Conservation (phyloP, 352 stramenopile species). For the Phytophthora podocarpi region DNA sequence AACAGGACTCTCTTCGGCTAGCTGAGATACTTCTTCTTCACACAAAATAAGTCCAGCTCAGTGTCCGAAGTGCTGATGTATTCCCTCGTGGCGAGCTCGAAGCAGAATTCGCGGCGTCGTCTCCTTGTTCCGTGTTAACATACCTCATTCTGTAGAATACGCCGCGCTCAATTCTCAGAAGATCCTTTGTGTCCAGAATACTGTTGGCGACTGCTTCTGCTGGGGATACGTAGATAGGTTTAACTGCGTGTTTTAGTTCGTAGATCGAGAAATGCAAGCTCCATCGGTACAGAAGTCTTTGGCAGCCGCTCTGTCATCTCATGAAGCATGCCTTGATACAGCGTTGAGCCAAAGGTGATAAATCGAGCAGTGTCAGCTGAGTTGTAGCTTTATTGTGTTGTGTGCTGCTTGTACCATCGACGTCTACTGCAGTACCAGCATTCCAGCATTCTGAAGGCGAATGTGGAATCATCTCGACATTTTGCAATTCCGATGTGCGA, state of each 20-base stretch:
- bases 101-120: neutral
- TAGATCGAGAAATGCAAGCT: neutral
- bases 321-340: neutral
- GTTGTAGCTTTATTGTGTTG: no score
- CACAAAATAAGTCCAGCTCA: neutral
- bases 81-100: neutral
- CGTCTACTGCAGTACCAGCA: no score
- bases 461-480: no score
- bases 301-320: neutral
- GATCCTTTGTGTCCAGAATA: neutral
- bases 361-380: neutral
- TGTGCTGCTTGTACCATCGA: no score
- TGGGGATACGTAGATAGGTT: neutral
- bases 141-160: neutral
- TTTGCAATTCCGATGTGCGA: no score
- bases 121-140: neutral
- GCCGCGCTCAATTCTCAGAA: neutral
- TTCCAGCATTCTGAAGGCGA: no score
- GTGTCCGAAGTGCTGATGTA: conserved; percentile 3
- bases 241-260: neutral
- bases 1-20: neutral
- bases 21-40: neutral
- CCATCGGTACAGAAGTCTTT: neutral
- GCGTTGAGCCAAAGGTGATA: neutral
- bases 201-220: neutral